Percentiles rank a stretch among this genome's conserved stretches.
Conservation (phyloP, 495 filamentous ascomycete species). For the Oidiodendron maius region DNA sequence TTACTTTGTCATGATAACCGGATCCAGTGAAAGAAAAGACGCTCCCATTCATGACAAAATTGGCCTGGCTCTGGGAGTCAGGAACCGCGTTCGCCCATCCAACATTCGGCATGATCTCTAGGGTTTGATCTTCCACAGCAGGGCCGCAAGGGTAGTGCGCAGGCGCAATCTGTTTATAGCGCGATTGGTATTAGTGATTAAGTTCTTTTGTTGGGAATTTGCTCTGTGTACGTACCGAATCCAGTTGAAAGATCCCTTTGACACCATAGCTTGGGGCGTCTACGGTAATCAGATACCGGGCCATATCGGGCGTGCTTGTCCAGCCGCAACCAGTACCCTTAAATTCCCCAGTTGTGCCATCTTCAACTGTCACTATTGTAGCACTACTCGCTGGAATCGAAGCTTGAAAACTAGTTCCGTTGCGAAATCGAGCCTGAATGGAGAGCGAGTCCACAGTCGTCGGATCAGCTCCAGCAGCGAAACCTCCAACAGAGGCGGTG, state of each 20-base stretch:
- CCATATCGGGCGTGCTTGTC: neutral
- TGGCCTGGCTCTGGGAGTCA: neutral
- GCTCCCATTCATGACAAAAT: neutral
- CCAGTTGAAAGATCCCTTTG: neutral
- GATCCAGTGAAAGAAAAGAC: neutral
- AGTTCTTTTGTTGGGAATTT: neutral
- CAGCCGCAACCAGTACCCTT: neutral
- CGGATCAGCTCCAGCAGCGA: neutral
- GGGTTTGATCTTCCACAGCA: neutral
- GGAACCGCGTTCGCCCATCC: neutral
- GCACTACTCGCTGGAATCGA: neutral
- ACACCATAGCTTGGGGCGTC: neutral
- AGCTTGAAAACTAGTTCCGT: neutral
- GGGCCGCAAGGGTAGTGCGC: neutral
- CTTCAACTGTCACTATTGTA: neutral
- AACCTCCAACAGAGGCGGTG: neutral
- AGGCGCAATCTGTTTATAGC: neutral
- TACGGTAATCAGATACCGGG: neutral
- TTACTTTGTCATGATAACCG: neutral
- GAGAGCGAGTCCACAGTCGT: neutral
- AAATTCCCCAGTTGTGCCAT: neutral
- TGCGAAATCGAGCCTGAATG: neutral
- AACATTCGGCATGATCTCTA: neutral
- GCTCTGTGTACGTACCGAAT: neutral
- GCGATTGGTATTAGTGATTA: neutral